phyloP scores from a whole-genome alignment of 1,284 basidiomycete species.

The Ceraceosorus guamensis region DNA sequence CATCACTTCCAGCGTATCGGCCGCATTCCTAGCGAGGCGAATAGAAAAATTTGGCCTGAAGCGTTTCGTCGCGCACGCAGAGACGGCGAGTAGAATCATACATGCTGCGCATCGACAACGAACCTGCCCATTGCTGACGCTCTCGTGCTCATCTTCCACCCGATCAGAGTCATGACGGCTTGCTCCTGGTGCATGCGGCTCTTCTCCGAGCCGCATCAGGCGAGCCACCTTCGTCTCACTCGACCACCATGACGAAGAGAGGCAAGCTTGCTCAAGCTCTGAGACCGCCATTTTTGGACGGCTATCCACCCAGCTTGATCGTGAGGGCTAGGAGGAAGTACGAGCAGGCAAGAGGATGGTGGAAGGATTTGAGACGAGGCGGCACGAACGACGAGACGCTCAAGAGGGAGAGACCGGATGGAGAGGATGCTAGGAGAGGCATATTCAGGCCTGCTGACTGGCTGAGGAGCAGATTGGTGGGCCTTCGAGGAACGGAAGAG shows the following conservation, averaged over 20 bases:
- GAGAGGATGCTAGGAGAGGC: neutral
- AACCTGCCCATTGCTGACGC: neutral
- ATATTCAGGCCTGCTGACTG: conserved; percentile 1
- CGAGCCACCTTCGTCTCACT: too few relatives aligned
- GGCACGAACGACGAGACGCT: conserved; percentile 1
- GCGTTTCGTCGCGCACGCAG: conserved; percentile 42
- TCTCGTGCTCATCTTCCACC: neutral
- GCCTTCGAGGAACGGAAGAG: too few relatives aligned
- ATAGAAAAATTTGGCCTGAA: conserved; percentile 47
- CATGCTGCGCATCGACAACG: neutral
- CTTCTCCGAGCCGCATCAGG: conserved; percentile 1
- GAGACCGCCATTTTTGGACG: conserved; percentile 44
- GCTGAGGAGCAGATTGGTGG: conserved; percentile 4
- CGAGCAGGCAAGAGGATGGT: neutral
- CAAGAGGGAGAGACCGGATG: neutral
- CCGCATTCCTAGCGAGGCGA: conserved; percentile 29
- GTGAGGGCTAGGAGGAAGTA: conserved; percentile 22
- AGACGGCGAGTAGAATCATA: conserved; percentile 18
- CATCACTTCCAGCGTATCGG: conserved; percentile 35
- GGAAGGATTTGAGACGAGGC: conserved; percentile 6
- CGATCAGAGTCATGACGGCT: neutral
- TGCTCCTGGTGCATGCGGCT: neutral
- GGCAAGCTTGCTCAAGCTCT: conserved; percentile 37
- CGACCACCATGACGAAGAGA: too few relatives aligned
- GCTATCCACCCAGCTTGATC: conserved; percentile 34